Conservation (phyloP, 768 basidiomycete genomes). For the Leccinum olivaceopallidum region DNA sequence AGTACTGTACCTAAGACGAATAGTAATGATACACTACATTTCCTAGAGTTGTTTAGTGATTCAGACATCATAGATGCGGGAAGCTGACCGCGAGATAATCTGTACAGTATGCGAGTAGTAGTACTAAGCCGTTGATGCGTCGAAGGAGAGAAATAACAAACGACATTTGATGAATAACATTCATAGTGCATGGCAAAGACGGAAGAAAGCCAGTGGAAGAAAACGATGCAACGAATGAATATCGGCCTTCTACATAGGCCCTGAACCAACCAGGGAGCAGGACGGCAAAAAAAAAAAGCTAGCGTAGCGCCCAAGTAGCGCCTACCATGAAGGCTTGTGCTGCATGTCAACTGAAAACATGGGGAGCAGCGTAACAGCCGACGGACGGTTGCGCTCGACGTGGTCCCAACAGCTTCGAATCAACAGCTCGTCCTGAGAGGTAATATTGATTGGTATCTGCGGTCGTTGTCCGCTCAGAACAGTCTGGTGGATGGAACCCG, state of each 20-base stretch:
- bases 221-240: too few relatives aligned
- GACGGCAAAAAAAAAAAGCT: too few relatives aligned
- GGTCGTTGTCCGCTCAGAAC: conserved; percentile 16
- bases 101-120: not conserved
- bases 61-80: too few relatives aligned
- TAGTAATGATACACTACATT: too few relatives aligned
- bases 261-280: too few relatives aligned
- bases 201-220: too few relatives aligned
- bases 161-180: too few relatives aligned
- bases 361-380: conserved; percentile 8
- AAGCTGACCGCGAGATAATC: not conserved
- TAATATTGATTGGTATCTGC: conserved; percentile 10
- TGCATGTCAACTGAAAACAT: not conserved
- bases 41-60: too few relatives aligned
- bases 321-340: not conserved
- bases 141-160: not conserved
- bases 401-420: conserved; percentile 23
- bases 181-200: too few relatives aligned
- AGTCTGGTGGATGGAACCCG: not conserved
- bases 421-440: not conserved
- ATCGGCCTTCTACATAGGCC: too few relatives aligned
- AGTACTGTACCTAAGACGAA: too few relatives aligned
- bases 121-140: not conserved
- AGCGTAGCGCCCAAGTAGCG: too few relatives aligned
- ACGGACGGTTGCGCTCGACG: conserved; percentile 20